A percentile compares a stretch with the other conserved stretches of the same genome.
Evolutionary conservation across 2,329 filamentous ascomycete genomes (phyloP).

Genomic region (Aspergillus latus): DNA sequence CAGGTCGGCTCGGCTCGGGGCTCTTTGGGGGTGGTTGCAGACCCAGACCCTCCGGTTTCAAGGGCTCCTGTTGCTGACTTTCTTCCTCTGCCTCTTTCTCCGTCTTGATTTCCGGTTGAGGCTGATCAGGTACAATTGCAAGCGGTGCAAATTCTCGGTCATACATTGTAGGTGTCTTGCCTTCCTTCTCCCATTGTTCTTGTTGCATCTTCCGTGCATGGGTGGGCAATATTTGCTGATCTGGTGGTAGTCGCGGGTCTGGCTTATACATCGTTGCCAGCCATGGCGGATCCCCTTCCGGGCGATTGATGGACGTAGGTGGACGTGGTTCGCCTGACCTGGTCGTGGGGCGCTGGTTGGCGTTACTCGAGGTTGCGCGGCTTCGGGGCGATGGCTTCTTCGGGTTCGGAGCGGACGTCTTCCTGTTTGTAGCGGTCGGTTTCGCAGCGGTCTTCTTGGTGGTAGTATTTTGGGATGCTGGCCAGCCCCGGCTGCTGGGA

Average conservation of each 20-base stretch:
- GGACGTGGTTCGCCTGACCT: constrained; percentile 58
- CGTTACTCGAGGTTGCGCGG: constrained; percentile 35
- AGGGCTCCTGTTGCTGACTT: constrained; percentile 7
- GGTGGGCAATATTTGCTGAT: constrained; percentile 92
- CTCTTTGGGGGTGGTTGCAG: constrained; percentile 32
- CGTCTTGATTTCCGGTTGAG: constrained; percentile 19
- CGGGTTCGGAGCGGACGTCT: constrained; percentile 39
- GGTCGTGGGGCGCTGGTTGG: constrained; percentile 59
- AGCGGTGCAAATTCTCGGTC: constrained; percentile 85
- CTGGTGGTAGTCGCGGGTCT: constrained; percentile 87
- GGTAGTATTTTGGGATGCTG: constrained; percentile 27
- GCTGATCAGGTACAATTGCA: constrained; percentile 48
- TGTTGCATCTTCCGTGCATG: constrained; percentile 88
- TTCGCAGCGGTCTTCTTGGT: constrained; percentile 34
- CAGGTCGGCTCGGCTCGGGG: constrained; percentile 35
- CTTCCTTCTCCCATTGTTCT: constrained; percentile 92
- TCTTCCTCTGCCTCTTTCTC: constrained; percentile 18
- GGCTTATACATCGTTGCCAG: constrained; percentile 92
- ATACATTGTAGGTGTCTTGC: constrained; percentile 79
- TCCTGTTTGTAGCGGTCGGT: constrained; percentile 34
- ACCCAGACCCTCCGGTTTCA: constrained; percentile 16
- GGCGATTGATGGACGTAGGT: constrained; percentile 62
- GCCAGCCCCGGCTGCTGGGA: constrained; percentile 34
- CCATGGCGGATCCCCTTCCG: constrained; percentile 96
- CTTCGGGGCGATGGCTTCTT: constrained; percentile 44